These are phyloP conservation scores for Chlorella sp. DNA, from an alignment of 139 green algal species.

Conservation along the genomic window DNA sequence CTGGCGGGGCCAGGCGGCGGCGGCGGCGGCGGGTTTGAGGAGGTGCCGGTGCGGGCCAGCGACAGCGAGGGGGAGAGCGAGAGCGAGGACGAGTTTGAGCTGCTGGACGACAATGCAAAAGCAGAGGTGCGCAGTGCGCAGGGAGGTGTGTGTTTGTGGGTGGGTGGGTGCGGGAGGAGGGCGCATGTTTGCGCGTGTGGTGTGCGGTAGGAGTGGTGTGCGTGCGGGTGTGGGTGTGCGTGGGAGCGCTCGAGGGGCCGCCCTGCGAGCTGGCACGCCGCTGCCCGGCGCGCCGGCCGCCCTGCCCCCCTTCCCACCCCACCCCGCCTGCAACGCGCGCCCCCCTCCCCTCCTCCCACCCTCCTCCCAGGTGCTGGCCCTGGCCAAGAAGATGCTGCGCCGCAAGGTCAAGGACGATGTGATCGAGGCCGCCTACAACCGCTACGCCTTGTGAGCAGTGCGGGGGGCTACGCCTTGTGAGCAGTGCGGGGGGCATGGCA, in stretches of 20 bases:
- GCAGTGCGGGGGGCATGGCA: background rate
- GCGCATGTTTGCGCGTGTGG: background rate
- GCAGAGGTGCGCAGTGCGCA: too few relatives aligned
- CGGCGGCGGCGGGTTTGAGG: conserved; percentile 46
- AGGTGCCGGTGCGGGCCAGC: conserved; percentile 40
- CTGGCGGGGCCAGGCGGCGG: conserved; percentile 12
- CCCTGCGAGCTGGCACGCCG: background rate
- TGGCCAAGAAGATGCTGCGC: conserved; percentile 85
- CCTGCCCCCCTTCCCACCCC: background rate
- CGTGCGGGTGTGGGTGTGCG: background rate
- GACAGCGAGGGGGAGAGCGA: conserved; percentile 34
- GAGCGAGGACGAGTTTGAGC: conserved; percentile 57
- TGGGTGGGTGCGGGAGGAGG: background rate
- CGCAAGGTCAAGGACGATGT: conserved; percentile 80
- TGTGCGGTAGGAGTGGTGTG: background rate
- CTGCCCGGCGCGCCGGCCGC: background rate
- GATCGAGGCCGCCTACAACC: conserved; percentile 95
- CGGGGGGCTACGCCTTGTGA: background rate
- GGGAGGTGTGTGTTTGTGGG: too few relatives aligned
- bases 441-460: conserved; percentile 64
- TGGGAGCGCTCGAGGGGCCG: background rate
- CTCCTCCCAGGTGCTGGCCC: conserved; percentile 68
- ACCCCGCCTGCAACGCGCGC: too few relatives aligned
- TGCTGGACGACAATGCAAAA: conserved; percentile 37
- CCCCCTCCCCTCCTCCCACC: background rate